These are phyloP conservation scores for Wickerhamiella lipophila DNA, from an alignment of 805 yeast genomes.

Conservation along the genomic window DNA sequence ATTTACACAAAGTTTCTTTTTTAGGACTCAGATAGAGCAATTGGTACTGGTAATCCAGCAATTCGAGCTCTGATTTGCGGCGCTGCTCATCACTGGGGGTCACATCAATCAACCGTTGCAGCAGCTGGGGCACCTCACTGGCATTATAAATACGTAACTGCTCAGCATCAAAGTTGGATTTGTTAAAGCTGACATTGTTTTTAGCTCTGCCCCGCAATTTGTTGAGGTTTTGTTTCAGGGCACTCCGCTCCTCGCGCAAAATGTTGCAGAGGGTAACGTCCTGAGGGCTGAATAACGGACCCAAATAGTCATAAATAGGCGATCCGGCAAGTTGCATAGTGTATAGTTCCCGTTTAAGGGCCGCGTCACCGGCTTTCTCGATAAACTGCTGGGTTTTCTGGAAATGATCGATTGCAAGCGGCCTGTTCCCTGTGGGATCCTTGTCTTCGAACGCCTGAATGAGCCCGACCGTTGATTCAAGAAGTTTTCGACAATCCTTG, in stretches of 20 bases:
- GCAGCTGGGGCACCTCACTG: conserved; percentile 43
- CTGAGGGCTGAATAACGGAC: conserved; percentile 24
- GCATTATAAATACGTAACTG: conserved; percentile 36
- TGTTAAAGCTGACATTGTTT: conserved; percentile 18
- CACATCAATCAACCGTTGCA: conserved; percentile 43
- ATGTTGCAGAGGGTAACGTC: conserved; percentile 21
- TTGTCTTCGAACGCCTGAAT: conserved; percentile 15
- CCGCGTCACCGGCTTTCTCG: conserved; percentile 14
- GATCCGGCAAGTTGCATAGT: conserved; percentile 25
- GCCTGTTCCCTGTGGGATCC: conserved; percentile 17
- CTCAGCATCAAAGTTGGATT: conserved; percentile 19
- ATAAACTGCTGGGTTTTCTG: conserved; percentile 17
- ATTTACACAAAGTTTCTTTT: conserved; percentile 32
- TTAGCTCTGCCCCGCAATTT: conserved; percentile 21
- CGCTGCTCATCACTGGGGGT: conserved; percentile 52
- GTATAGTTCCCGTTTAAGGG: conserved; percentile 15
- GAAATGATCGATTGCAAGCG: conserved; percentile 20
- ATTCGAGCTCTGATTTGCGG: conserved; percentile 44
- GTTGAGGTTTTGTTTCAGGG: conserved; percentile 20
- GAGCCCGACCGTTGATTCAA: conserved; percentile 19
- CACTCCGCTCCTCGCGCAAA: conserved; percentile 20
- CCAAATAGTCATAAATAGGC: conserved; percentile 22
- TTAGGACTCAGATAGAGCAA: conserved; percentile 42
- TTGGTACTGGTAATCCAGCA: conserved; percentile 44
- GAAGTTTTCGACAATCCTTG: conserved; percentile 17